A percentile compares a stretch with the other conserved stretches of the same genome.
phyloP scores from a whole-genome alignment of 306 rosid genomes.

The Prunus mongolica region DNA sequence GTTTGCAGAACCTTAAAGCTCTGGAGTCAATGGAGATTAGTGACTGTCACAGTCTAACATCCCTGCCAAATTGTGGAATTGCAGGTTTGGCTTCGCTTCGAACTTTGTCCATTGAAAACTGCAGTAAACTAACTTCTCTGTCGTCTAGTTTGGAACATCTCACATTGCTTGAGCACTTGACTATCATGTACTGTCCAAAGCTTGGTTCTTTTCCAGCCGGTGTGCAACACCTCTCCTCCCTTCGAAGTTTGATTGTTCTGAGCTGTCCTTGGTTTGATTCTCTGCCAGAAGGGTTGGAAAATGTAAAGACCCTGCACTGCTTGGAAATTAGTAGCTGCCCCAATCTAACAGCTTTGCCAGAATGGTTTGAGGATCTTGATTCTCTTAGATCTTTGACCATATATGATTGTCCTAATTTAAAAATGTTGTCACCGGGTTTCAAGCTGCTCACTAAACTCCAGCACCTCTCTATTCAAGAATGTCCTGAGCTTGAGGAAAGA shows the following conservation, averaged over 20 bases:
- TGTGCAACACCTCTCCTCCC: constrained; percentile 1
- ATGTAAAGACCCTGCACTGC: background rate
- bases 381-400: constrained; percentile 4
- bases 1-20: constrained; percentile 8
- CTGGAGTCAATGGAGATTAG: constrained; percentile 1
- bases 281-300: constrained; percentile 11
- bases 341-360: constrained; percentile 3
- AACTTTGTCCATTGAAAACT: constrained; percentile 20
- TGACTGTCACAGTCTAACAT: background rate
- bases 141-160: constrained; percentile 4
- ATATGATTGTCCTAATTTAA: background rate
- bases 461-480: background rate
- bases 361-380: background rate
- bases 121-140: background rate
- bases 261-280: background rate
- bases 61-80: background rate
- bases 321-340: background rate
- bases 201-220: background rate
- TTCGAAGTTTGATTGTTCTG: background rate
- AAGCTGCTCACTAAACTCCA: background rate
- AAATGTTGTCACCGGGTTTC: background rate
- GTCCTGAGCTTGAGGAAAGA: background rate
- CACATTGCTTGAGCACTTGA: constrained; percentile 12
- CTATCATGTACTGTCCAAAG: background rate
- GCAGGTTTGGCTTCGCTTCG: constrained; percentile 2